phyloP scores from a whole-genome alignment of 306 rosid genomes.

The Malus sieversii region DNA sequence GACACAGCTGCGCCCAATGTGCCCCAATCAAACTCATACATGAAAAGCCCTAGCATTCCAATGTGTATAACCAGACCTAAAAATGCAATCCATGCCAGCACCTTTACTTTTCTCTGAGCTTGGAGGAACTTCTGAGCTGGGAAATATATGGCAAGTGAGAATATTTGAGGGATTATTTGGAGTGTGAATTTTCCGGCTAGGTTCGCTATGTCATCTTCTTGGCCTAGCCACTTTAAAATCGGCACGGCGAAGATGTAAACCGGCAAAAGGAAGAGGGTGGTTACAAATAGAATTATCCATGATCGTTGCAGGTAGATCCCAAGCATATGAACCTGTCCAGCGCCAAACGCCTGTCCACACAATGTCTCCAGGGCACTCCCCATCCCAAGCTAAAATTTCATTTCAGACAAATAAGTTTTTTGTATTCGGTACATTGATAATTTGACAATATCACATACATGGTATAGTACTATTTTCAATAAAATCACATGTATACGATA shows the following conservation, averaged over 20 bases:
- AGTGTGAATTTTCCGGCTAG: constrained; percentile 41
- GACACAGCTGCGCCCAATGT: constrained; percentile 63
- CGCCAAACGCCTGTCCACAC: constrained; percentile 82
- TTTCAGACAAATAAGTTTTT: not conserved
- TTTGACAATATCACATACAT: too few relatives aligned
- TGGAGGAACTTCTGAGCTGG: constrained; percentile 77
- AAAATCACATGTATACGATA: not conserved
- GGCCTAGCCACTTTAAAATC: constrained; percentile 52
- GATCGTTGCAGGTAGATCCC: constrained; percentile 84
- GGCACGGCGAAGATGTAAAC: constrained; percentile 59
- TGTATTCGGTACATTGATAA: not conserved
- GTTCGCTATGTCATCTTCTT: constrained; percentile 55
- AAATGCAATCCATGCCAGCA: constrained; percentile 55
- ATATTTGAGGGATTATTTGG: constrained; percentile 53
- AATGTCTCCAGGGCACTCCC: constrained; percentile 78
- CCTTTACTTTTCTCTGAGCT: constrained; percentile 58
- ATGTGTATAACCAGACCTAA: constrained; percentile 34
- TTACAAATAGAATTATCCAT: constrained; percentile 42
- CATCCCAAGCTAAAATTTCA: constrained; percentile 49
- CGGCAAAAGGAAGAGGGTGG: constrained; percentile 48
- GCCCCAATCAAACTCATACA: constrained; percentile 41
- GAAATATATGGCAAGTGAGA: constrained; percentile 53
- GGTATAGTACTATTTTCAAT: not conserved
- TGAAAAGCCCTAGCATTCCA: constrained; percentile 47
- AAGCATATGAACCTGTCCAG: constrained; percentile 62